A percentile compares a stretch with the other conserved stretches of the same genome.
These are phyloP conservation scores for Blakeslea trispora DNA, from an alignment of 371 early-diverging fungal genomes.

Conservation along the genomic window DNA sequence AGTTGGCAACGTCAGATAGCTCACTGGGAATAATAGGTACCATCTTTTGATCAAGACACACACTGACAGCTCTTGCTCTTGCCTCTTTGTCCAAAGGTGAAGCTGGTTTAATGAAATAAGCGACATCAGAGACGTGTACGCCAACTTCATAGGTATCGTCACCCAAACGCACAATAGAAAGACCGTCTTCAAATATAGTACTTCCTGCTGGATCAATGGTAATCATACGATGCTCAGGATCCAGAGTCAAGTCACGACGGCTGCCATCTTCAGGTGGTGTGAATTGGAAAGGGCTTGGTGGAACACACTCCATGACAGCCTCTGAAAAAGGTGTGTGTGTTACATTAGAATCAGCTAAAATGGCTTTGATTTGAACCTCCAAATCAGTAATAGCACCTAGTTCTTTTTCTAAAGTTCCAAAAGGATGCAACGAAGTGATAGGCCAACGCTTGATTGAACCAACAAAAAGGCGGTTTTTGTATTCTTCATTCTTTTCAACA, in stretches of 20 bases:
- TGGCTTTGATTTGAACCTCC: conserved; percentile 69
- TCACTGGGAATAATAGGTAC: conserved; percentile 97
- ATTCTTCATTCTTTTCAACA: conserved; percentile 61
- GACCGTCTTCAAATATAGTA: conserved; percentile 18
- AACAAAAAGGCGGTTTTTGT: conserved; percentile 56
- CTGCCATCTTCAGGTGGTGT: conserved; percentile 51
- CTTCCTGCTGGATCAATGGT: conserved; percentile 21
- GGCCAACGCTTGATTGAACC: conserved; percentile 80
- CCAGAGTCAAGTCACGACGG: conserved; percentile 71
- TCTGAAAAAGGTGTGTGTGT: conserved; percentile 60
- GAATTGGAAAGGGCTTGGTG: conserved; percentile 28
- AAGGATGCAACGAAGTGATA: conserved; percentile 68
- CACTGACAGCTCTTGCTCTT: conserved; percentile 88
- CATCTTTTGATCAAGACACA: conserved; percentile 86
- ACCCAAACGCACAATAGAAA: conserved; percentile 86
- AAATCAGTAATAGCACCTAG: conserved; percentile 73
- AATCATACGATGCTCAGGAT: neutral
- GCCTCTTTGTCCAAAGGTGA: conserved; percentile 94
- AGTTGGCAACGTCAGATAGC: conserved; percentile 60
- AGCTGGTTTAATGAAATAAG: conserved; percentile 89
- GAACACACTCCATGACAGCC: conserved; percentile 70
- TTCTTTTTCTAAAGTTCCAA: conserved; percentile 64
- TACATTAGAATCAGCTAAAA: conserved; percentile 69
- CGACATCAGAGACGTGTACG: conserved; percentile 98
- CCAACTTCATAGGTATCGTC: conserved; percentile 86